Percentiles rank a stretch among this genome's conserved stretches.
Evolutionary conservation across 352 stramenopile genomes (phyloP).

Genomic region (Globisporangium irregulare): DNA sequence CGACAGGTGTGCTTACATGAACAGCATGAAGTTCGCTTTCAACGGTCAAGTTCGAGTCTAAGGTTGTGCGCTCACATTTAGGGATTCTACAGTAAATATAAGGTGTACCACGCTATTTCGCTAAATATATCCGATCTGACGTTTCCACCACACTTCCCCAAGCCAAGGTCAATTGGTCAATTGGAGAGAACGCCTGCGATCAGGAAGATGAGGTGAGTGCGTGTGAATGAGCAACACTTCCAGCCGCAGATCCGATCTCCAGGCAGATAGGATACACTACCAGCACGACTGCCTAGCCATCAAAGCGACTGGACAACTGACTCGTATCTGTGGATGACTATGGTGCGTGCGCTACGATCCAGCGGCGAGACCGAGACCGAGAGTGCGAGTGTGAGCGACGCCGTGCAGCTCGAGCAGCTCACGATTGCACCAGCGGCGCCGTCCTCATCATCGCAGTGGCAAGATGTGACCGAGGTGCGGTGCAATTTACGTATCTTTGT

Average conservation of each 20-base stretch:
- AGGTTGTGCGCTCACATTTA: neutral
- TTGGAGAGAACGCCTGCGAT: conserved; percentile 6
- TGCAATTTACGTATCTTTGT: neutral
- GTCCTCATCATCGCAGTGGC: conserved; percentile 25
- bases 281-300: neutral
- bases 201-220: conserved; percentile 17
- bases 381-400: conserved; percentile 3
- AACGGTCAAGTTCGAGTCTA: no score
- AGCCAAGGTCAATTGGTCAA: neutral
- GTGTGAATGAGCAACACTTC: neutral
- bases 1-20: neutral
- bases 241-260: neutral
- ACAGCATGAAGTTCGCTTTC: neutral
- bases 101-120: conserved; percentile 4
- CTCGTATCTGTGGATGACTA: neutral
- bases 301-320: neutral
- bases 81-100: neutral
- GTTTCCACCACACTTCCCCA: conserved; percentile 11
- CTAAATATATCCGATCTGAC: neutral
- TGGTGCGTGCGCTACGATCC: conserved; percentile 17
- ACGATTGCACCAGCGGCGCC: conserved; percentile 28
- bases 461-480: conserved; percentile 52
- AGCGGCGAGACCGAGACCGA: conserved; percentile 11
- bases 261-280: neutral
- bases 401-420: conserved; percentile 25